Base-by-base conservation (phyloP, 1,284 basidiomycete species). In the Pyrrhoderma lamaoense region DNA sequence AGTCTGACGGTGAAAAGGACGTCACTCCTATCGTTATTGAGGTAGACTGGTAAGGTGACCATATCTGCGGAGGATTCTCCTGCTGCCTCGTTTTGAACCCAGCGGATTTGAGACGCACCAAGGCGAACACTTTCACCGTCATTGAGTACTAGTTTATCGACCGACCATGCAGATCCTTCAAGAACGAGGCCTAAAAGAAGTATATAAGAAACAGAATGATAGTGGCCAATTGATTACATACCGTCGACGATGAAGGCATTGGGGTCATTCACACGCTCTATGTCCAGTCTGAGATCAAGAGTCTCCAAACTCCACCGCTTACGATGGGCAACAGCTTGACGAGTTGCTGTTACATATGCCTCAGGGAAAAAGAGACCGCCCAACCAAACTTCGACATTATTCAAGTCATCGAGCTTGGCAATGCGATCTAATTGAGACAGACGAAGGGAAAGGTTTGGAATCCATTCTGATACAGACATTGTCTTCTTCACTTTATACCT, bases 281-380 rank as follows among this genome's bases (percentile, higher is more conserved):
- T 80, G 55, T 90, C 86, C 16, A 97, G 71, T 52, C 82, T 70
- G 40, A 97, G 68, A 51, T 80, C 74, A 58, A 96, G 66, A n/a
- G 90, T 92, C 67, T 97, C 93, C 57, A 97, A 71, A 65, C 90
- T 93, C 84, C 89, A 90, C 57, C 82, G 82, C 69, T 89, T 92
- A 51, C 83, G 77, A 65, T 96, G 93, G 1, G 93, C 93, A 7
- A 93, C 86, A 14, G 88, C 83, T 67, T 97, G 94, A 49, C 93
- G 78, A 1, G 92, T 94, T 1, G 93, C 93, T 0, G 93, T 96
- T 60, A 97, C 79, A 66, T 93, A 96, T 2, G 92, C 93, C 62
- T 94, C 91, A 1, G 94, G 94, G 76, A 91, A 93, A 78, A 97
- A 96, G 48, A 97, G 67, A 0, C 90, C 89, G 31, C 93, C 93